phyloP scores from a whole-genome alignment of 192 early-diverging fungal genomes.

The Chytriomyces sp. region DNA sequence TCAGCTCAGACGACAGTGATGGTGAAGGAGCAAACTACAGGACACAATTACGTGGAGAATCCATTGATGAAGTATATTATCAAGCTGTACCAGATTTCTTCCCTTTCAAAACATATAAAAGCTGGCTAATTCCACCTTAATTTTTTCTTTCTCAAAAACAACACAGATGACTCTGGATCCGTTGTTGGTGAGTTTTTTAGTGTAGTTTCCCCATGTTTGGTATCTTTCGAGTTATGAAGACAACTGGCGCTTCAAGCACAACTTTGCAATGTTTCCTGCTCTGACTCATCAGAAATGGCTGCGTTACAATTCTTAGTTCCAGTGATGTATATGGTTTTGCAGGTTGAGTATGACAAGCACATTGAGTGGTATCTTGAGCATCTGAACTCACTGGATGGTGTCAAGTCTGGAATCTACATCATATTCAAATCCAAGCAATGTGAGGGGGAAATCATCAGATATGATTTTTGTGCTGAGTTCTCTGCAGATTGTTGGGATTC shows the following conservation, averaged over 20 bases:
- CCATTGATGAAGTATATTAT: too few relatives aligned
- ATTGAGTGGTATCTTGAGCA: background rate
- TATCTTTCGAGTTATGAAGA: background rate
- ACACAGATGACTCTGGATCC: too few relatives aligned
- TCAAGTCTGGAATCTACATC: background rate
- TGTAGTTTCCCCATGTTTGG: too few relatives aligned
- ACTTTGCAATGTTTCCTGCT: background rate
- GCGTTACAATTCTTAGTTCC: background rate
- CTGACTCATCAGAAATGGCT: background rate
- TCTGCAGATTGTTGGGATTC: background rate
- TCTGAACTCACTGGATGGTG: background rate
- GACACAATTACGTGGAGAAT: too few relatives aligned
- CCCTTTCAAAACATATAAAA: too few relatives aligned
- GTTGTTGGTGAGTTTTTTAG: too few relatives aligned
- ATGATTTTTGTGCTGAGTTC: background rate
- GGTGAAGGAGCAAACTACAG: too few relatives aligned
- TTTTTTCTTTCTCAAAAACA: too few relatives aligned
- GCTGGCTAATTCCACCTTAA: too few relatives aligned
- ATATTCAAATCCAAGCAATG: background rate
- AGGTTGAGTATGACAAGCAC: background rate
- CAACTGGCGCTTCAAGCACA: background rate
- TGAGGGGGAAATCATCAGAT: background rate
- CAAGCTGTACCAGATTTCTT: too few relatives aligned
- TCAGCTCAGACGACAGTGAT: too few relatives aligned
- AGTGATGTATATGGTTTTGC: background rate